phyloP scores from a whole-genome alignment of 1,284 basidiomycete genomes.

The Sphaerobolus stellatus region DNA sequence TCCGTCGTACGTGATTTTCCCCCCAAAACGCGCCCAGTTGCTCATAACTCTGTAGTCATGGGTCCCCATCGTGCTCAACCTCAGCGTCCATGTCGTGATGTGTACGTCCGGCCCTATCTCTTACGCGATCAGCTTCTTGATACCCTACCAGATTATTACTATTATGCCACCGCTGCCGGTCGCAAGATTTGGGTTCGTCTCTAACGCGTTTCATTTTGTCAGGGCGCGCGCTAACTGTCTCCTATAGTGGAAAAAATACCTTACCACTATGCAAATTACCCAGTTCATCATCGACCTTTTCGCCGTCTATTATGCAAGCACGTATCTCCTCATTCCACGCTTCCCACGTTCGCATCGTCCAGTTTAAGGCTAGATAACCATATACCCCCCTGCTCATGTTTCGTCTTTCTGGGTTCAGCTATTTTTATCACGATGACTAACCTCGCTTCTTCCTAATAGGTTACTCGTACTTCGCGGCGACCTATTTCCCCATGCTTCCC shows the following conservation, averaged over 20 bases:
- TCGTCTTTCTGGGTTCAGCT: constrained; percentile 1
- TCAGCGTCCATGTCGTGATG: constrained; percentile 97
- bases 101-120: constrained; percentile 56
- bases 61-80: constrained; percentile 93
- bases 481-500: constrained; percentile 67
- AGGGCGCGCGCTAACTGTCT: constrained; percentile 6
- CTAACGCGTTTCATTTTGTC: neutral
- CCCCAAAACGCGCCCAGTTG: too few relatives aligned
- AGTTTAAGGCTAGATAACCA: constrained; percentile 12
- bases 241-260: constrained; percentile 90
- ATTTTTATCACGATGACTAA: constrained; percentile 1
- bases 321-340: constrained; percentile 40
- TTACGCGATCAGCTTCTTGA: neutral
- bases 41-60: constrained; percentile 68
- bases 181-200: constrained; percentile 86
- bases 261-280: constrained; percentile 93
- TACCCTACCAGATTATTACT: constrained; percentile 81
- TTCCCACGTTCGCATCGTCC: constrained; percentile 17
- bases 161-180: constrained; percentile 94
- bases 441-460: constrained; percentile 43
- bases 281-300: constrained; percentile 92
- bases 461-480: constrained; percentile 77
- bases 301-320: constrained; percentile 91
- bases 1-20: constrained; percentile 64
- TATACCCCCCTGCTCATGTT: neutral